These are phyloP conservation scores for Anthostomella pinea DNA, from an alignment of 2,329 filamentous ascomycete species.

Conservation along the genomic window DNA sequence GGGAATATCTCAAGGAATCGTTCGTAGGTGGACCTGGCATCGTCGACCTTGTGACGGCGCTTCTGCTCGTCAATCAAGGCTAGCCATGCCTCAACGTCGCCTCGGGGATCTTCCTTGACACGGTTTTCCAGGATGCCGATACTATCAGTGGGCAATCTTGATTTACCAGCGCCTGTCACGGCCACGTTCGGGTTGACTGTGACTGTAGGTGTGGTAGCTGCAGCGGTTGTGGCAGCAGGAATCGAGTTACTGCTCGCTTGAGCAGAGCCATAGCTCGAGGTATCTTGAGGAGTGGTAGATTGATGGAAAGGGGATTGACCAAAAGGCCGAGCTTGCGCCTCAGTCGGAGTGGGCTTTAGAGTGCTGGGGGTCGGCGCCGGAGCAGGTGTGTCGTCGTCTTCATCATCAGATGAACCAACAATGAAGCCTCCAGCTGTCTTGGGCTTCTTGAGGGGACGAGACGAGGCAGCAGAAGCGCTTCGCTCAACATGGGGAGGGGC, in stretches of 20 bases:
- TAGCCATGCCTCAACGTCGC: constrained; percentile 90
- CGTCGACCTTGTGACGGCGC: constrained; percentile 76
- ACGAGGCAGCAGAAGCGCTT: constrained; percentile 30
- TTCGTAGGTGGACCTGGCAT: constrained; percentile 76
- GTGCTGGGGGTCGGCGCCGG: constrained; percentile 14
- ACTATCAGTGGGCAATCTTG: constrained; percentile 60
- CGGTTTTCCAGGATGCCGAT: constrained; percentile 83
- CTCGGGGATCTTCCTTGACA: constrained; percentile 87
- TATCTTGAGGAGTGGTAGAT: constrained; percentile 17
- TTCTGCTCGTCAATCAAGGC: constrained; percentile 82
- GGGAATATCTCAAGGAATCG: constrained; percentile 88
- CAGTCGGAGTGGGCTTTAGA: constrained; percentile 25
- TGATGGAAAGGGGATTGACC: constrained; percentile 26
- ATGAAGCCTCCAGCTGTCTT: constrained; percentile 60
- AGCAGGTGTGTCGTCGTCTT: constrained; percentile 40
- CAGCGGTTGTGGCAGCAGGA: no score
- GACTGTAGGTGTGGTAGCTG: no score
- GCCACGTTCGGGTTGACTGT: constrained; percentile 8
- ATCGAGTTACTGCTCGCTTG: constrained; percentile 15
- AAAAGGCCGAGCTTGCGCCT: constrained; percentile 16
- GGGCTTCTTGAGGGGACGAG: constrained; percentile 51
- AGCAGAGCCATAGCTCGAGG: constrained; percentile 3
- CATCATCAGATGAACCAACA: constrained; percentile 58
- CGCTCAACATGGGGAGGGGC: constrained; percentile 26
- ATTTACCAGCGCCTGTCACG: constrained; percentile 16